phyloP scores from a whole-genome alignment of 192 early-diverging fungal genomes.

The Coemansia sp. region DNA sequence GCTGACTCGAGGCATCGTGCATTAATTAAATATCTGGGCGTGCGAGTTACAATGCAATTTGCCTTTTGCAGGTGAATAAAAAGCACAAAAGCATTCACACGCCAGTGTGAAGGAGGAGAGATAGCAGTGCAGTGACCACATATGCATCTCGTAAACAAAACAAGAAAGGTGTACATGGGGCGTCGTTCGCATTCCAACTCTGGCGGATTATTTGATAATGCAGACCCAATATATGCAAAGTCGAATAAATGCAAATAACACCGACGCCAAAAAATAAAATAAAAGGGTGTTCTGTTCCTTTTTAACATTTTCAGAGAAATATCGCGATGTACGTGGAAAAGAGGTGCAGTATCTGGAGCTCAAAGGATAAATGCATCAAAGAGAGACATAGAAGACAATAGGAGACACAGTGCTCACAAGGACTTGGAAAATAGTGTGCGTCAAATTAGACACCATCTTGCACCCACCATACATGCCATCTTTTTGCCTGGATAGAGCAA shows the following conservation, averaged over 20 bases:
- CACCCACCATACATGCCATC: background rate
- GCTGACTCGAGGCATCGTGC: constrained; percentile 1
- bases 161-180: background rate
- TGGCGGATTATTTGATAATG: constrained; percentile 7
- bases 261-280: background rate
- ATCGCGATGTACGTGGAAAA: background rate
- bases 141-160: constrained; percentile 5
- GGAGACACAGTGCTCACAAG: background rate
- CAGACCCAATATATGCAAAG: constrained; percentile 5
- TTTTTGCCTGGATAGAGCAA: background rate
- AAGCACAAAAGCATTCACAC: background rate
- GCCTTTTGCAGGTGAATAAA: background rate
- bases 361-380: constrained; percentile 1
- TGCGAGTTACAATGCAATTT: constrained; percentile 9
- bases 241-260: constrained; percentile 3
- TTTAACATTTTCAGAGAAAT: background rate
- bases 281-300: background rate
- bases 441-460: background rate
- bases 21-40: constrained; percentile 6
- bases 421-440: background rate
- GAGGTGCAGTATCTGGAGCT: background rate
- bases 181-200: constrained; percentile 5
- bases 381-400: background rate
- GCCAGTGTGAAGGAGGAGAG: background rate
- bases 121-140: constrained; percentile 4